Base-by-base conservation (phyloP, 768 basidiomycete species). In the Stropharia rugosoannulata region DNA sequence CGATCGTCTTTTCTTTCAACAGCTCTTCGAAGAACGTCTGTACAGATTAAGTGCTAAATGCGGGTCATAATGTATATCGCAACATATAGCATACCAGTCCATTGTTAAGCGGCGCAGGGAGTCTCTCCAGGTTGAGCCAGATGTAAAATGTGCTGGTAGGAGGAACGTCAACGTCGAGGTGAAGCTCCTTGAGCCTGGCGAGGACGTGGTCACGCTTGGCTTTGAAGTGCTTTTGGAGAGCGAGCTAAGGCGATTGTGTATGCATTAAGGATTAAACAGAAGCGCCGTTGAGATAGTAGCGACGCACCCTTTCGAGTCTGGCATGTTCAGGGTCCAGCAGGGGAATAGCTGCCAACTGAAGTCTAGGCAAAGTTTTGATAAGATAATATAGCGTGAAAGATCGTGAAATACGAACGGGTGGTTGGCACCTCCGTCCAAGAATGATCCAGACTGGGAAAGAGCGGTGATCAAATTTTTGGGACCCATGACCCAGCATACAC, bases 21-120 rank as follows among this genome's bases (percentile, higher is more conserved):
- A 94, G 76, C 70, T 95, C 94, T 66, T 96, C 94, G 66, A 98
- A 98, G 83, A 98, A 96, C 5, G 90, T 92, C 83, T 86, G 37
- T 2, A 32, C 10, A 42, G 42, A 27, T n/a, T 4, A 19, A 11
- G 5, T 12, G n/a, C 44, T 12, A 45, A 22, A 43, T 52, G 18
- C 7, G 15, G 15, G 9, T 32, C 4, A 19, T 3, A 11, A 10
- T 42, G n/a, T 13, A 1, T 36, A 7, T 36, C 29, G 8, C 15
- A 7, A 18, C 4, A n/a, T 13, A 19, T n/a, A 10, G 65, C 73
- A 5, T 58, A 90, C 89, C 64, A 97, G 74, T 16, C 95, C 95
- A 64, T 92, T 93, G 74, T 94, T 93, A 42, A 97, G 68, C 6
- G 95, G 95, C 4, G 83, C 62, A 8, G 92, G 89, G 45, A 97